A percentile compares a stretch with the other conserved stretches of the same genome.
These are phyloP conservation scores for Suillus ampliporus DNA, from an alignment of 768 basidiomycete genomes.

Conservation along the genomic window DNA sequence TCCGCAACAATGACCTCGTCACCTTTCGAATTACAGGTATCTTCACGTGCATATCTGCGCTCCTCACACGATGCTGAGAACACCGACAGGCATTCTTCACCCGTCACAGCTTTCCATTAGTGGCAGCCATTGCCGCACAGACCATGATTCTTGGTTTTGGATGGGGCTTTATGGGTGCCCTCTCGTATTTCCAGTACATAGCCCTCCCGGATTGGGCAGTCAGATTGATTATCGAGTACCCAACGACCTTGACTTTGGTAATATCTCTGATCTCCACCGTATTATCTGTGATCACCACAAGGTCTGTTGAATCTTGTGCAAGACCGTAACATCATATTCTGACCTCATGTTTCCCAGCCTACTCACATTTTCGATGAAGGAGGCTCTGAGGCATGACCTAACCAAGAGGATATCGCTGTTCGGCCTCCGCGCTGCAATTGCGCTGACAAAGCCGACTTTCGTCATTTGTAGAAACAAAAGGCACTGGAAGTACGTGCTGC, in stretches of 20 bases:
- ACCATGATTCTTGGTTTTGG: background rate
- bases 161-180: background rate
- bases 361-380: background rate
- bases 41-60: background rate
- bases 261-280: background rate
- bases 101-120: background rate
- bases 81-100: background rate
- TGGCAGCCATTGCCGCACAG: background rate
- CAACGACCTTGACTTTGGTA: background rate
- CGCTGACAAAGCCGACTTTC: background rate
- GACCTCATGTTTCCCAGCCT: background rate
- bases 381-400: background rate
- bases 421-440: background rate
- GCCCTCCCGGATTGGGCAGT: background rate
- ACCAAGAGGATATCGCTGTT: background rate
- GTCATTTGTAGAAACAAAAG: background rate
- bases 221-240: background rate
- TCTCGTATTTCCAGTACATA: background rate
- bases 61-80: background rate
- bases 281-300: background rate
- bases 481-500: background rate
- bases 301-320: background rate
- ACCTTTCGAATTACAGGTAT: background rate
- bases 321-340: background rate
- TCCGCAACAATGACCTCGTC: background rate